Conservation (phyloP, 73 alveolate species). For the Uronychia binucleata region DNA sequence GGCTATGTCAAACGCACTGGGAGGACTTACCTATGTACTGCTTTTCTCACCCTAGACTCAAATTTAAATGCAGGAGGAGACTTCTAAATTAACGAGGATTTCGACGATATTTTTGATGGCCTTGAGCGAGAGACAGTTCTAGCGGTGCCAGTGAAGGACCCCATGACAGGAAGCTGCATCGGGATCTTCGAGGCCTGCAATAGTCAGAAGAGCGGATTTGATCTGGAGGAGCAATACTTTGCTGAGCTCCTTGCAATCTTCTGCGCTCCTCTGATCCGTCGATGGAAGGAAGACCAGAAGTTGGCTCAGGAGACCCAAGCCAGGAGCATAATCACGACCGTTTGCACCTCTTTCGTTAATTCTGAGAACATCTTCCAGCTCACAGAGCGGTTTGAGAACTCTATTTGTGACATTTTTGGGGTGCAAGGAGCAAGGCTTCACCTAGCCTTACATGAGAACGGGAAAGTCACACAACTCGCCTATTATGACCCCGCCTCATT, state of each 20-base stretch:
- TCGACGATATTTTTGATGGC: neutral
- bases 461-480: too few species aligned
- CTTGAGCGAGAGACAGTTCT: neutral
- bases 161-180: neutral
- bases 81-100: neutral
- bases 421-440: too few species aligned
- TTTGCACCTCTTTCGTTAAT: neutral
- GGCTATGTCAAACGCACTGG: neutral
- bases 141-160: neutral
- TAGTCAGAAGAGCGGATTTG: neutral
- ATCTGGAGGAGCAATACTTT: neutral
- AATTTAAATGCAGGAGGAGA: too few species aligned
- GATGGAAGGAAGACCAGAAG: neutral
- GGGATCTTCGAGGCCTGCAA: conserved; percentile 1
- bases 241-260: neutral
- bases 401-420: too few species aligned
- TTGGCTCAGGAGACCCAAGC: neutral
- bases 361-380: neutral
- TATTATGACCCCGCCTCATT: too few species aligned
- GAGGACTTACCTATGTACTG: neutral
- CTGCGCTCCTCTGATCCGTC: neutral
- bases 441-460: too few species aligned
- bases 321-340: neutral
- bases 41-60: too few species aligned
- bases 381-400: neutral